A percentile compares a stretch with the other conserved stretches of the same genome.
phyloP scores from a whole-genome alignment of 2,329 filamentous ascomycete genomes.

The Ascochyta lentis region DNA sequence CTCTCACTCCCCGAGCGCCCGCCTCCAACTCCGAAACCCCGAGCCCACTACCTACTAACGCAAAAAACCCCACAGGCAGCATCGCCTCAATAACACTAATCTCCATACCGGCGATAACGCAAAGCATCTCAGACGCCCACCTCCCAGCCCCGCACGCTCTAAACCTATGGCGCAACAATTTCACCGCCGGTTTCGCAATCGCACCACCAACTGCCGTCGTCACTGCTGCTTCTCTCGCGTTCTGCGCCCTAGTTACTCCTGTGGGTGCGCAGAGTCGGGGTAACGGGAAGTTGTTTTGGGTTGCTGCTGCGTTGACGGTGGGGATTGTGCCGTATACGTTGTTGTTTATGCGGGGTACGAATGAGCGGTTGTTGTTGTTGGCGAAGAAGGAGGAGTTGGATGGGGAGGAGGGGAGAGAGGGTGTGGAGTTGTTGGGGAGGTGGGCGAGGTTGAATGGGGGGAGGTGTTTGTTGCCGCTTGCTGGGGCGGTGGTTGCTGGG shows the following conservation, averaged over 20 bases:
- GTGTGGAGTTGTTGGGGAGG: neutral
- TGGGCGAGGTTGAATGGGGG: neutral
- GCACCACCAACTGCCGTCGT: neutral
- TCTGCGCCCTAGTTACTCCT: neutral
- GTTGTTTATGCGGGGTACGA: neutral
- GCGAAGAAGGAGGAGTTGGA: neutral
- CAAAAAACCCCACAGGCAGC: neutral
- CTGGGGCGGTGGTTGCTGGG: neutral
- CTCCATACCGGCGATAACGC: neutral
- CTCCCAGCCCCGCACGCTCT: neutral
- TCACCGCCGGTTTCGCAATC: neutral
- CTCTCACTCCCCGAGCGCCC: neutral
- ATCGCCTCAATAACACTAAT: neutral
- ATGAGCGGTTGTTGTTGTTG: neutral
- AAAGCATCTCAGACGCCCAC: neutral
- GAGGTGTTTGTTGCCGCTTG: slow-evolving; percentile 8
- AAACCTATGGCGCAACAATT: neutral
- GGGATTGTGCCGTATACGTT: slow-evolving; percentile 7
- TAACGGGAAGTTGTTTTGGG: neutral
- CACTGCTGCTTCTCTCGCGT: neutral
- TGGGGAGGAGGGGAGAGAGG: neutral
- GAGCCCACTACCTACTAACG: neutral
- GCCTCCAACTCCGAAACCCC: neutral
- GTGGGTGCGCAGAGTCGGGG: neutral
- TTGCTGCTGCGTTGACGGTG: neutral